Evolutionary conservation across 768 basidiomycete genomes (phyloP).

Genomic region (Leucocoprinus sp.): DNA sequence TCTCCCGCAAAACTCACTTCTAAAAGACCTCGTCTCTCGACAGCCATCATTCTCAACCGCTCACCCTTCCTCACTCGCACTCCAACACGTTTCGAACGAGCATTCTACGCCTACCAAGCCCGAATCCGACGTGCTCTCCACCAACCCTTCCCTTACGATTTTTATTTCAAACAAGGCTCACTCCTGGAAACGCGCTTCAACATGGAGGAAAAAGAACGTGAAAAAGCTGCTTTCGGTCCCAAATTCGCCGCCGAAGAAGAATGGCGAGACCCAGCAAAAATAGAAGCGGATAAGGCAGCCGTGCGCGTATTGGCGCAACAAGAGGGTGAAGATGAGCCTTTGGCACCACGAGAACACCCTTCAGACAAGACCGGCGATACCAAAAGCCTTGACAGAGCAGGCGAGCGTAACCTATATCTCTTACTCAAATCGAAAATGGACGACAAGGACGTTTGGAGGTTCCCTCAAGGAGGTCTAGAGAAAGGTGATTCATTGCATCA

Average conservation of each 20-base stretch:
- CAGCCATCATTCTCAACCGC: conserved; percentile 71
- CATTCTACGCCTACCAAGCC: conserved; percentile 78
- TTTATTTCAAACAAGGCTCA: conserved; percentile 92
- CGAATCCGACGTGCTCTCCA: conserved; percentile 79
- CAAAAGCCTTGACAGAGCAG: conserved; percentile 72
- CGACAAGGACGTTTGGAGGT: conserved; percentile 62
- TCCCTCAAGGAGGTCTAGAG: conserved; percentile 62
- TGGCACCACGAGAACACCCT: conserved; percentile 52
- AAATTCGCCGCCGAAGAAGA: conserved; percentile 41
- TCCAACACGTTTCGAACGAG: conserved; percentile 64
- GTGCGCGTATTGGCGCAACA: conserved; percentile 48
- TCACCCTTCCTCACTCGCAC: conserved; percentile 69
- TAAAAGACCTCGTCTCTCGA: conserved; percentile 38
- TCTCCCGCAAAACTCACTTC: too few species aligned
- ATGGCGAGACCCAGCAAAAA: conserved; percentile 35
- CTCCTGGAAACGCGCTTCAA: conserved; percentile 76
- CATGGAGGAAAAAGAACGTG: conserved; percentile 65
- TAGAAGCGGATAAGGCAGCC: conserved; percentile 47
- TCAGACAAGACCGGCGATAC: conserved; percentile 55
- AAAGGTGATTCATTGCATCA: conserved; percentile 71
- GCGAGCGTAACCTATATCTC: conserved; percentile 86
- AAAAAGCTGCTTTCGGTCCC: conserved; percentile 66
- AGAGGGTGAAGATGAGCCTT: conserved; percentile 54
- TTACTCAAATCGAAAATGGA: conserved; percentile 48
- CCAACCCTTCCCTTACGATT: conserved; percentile 81